A percentile compares a stretch with the other conserved stretches of the same genome.
Evolutionary conservation across 768 basidiomycete species (phyloP).

Genomic region (Hygrocybe coccinea): DNA sequence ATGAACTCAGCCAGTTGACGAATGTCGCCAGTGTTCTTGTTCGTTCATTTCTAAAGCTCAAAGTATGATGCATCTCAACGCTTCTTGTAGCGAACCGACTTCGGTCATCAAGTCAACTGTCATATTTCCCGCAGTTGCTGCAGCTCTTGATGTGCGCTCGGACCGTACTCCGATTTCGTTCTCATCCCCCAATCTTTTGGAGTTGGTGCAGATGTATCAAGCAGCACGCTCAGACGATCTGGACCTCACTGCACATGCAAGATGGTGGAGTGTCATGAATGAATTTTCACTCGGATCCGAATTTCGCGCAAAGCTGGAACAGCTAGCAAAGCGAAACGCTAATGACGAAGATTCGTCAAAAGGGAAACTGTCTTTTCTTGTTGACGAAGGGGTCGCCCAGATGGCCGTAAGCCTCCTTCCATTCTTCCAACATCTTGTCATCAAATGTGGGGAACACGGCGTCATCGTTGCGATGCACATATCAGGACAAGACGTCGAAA

Average conservation of each 20-base stretch:
- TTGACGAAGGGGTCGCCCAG: constrained; percentile 67
- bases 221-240: constrained; percentile 41
- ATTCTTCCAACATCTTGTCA: constrained; percentile 75
- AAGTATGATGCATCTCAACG: not conserved
- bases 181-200: constrained; percentile 80
- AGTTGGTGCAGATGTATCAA: constrained; percentile 60
- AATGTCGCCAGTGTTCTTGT: constrained; percentile 65
- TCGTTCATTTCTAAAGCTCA: constrained; percentile 22
- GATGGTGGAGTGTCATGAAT: constrained; percentile 67
- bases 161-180: constrained; percentile 53
- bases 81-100: constrained; percentile 76
- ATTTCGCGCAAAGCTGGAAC: constrained; percentile 63
- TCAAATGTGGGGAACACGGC: constrained; percentile 78
- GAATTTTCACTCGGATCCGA: constrained; percentile 57
- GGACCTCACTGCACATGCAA: constrained; percentile 47
- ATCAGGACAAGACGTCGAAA: constrained; percentile 32
- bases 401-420: constrained; percentile 81
- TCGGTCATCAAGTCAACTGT: constrained; percentile 74
- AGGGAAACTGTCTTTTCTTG: constrained; percentile 56
- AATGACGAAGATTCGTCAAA: constrained; percentile 36
- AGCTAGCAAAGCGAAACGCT: constrained; percentile 46
- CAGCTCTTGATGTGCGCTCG: constrained; percentile 26
- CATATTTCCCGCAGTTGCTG: constrained; percentile 60
- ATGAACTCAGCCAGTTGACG: constrained; percentile 7
- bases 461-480: constrained; percentile 60